Evolutionary conservation across 148 eudicot species (phyloP).

Genomic region (Suaeda aralocaspica): DNA sequence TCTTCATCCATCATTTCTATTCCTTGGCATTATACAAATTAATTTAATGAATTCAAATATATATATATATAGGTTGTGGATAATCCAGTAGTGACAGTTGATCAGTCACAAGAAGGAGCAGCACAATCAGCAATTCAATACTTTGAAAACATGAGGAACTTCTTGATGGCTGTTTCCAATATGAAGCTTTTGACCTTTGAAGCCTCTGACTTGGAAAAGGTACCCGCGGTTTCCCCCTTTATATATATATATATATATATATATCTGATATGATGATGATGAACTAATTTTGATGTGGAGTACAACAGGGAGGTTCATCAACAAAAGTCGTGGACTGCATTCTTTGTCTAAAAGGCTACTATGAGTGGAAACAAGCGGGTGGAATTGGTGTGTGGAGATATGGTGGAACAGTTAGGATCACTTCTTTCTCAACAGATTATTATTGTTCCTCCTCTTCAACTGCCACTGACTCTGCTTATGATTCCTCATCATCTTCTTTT

Average conservation of each 20-base stretch:
- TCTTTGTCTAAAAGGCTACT: slow-evolving; percentile 84
- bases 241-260: no score
- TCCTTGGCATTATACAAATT: no score
- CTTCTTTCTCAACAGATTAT: slow-evolving; percentile 57
- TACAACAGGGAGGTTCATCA: slow-evolving; percentile 80
- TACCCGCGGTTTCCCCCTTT: slow-evolving; percentile 13
- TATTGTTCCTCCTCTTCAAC: slow-evolving; percentile 59
- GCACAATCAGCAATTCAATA: slow-evolving; percentile 97
- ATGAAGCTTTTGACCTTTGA: slow-evolving; percentile 90
- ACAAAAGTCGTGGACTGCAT: slow-evolving; percentile 92
- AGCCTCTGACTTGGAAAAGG: slow-evolving; percentile 92
- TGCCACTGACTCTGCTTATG: slow-evolving; percentile 80
- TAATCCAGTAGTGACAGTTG: slow-evolving; percentile 59
- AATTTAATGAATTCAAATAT: no score
- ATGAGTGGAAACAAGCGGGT: slow-evolving; percentile 91
- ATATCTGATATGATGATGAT: no score
- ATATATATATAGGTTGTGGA: slow-evolving; percentile 90
- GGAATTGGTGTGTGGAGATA: slow-evolving; percentile 96
- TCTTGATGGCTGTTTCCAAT: slow-evolving; percentile 73
- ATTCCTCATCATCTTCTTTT: slow-evolving; percentile 37
- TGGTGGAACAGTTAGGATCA: slow-evolving; percentile 87
- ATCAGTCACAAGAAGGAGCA: slow-evolving; percentile 67
- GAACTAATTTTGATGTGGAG: not conserved
- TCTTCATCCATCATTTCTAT: not conserved
- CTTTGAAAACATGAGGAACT: slow-evolving; percentile 95